These are phyloP conservation scores for Euptelea pleiosperma DNA, from an alignment of 164 flowering plant species.

Conservation along the genomic window DNA sequence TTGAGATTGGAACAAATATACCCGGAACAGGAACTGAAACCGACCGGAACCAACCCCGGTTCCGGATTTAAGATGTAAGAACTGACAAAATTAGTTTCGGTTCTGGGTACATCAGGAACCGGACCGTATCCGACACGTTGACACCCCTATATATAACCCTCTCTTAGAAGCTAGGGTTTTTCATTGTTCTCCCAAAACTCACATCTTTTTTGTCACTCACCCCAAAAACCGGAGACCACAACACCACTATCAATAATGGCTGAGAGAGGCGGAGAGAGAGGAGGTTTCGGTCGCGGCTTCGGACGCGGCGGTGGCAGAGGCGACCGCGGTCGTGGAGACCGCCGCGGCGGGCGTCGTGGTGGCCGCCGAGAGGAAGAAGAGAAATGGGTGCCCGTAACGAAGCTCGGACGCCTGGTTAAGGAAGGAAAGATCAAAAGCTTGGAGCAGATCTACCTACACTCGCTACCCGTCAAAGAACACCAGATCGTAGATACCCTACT, in stretches of 20 bases:
- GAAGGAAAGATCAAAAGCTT: constrained; percentile 45
- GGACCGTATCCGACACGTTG: too few relatives aligned
- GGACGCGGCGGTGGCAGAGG: constrained; percentile 42
- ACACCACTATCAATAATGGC: too few relatives aligned
- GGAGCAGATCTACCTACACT: constrained; percentile 68
- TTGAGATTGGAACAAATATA: too few relatives aligned
- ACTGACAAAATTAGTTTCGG: too few relatives aligned
- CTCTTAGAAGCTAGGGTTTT: too few relatives aligned
- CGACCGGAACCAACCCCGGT: too few relatives aligned
- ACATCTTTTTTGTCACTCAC: too few relatives aligned
- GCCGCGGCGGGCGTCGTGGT: constrained; percentile 39
- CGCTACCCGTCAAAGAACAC: constrained; percentile 62
- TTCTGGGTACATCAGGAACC: too few relatives aligned
- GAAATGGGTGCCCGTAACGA: constrained; percentile 74
- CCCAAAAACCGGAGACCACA: not conserved
- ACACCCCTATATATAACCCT: too few relatives aligned
- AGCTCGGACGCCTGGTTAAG: constrained; percentile 58
- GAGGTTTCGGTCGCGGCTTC: constrained; percentile 43
- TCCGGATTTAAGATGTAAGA: too few relatives aligned
- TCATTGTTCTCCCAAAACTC: too few relatives aligned
- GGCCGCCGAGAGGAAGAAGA: constrained; percentile 51
- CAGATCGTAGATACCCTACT: constrained; percentile 54
- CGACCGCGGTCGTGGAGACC: constrained; percentile 39
- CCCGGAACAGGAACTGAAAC: too few relatives aligned
- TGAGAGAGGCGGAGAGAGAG: constrained; percentile 47